Conservation (phyloP, 345 rosid genomes). For the Salix exigua region DNA sequence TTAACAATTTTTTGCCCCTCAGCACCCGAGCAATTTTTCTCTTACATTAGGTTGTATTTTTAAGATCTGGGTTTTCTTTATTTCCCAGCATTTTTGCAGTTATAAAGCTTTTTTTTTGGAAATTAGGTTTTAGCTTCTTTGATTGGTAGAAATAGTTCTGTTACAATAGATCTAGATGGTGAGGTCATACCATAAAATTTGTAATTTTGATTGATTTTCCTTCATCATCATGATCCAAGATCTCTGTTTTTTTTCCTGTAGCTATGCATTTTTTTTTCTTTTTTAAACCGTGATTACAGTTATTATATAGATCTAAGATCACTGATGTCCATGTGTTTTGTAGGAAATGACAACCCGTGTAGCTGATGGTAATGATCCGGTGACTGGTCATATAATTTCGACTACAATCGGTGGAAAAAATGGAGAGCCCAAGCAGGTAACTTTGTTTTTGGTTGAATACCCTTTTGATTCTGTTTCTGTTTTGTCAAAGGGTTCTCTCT, state of each 20-base stretch:
- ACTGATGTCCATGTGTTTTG: slow-evolving; percentile 12
- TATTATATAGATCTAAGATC: background rate
- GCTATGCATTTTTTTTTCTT: background rate
- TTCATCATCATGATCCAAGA: slow-evolving; percentile 17
- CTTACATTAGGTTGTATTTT: background rate
- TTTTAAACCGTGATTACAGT: background rate
- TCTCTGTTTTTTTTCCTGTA: background rate
- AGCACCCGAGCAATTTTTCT: background rate
- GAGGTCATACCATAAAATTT: background rate
- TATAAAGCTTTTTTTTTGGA: background rate
- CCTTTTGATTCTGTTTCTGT: background rate
- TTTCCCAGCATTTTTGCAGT: background rate
- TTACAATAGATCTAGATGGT: background rate
- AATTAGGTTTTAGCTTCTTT: background rate
- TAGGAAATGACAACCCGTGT: slow-evolving; percentile 75
- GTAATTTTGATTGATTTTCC: background rate
- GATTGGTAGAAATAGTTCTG: background rate
- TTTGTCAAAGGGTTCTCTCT: background rate
- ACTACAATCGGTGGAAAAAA: slow-evolving; percentile 89
- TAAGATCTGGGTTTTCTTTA: background rate
- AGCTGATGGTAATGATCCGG: slow-evolving; percentile 64
- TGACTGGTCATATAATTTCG: slow-evolving; percentile 84
- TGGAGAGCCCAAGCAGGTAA: slow-evolving; percentile 87
- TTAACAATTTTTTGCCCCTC: background rate
- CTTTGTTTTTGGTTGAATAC: background rate